These are phyloP conservation scores for Anethum foeniculum DNA, from an alignment of 140 eudicot species.

Conservation along the genomic window DNA sequence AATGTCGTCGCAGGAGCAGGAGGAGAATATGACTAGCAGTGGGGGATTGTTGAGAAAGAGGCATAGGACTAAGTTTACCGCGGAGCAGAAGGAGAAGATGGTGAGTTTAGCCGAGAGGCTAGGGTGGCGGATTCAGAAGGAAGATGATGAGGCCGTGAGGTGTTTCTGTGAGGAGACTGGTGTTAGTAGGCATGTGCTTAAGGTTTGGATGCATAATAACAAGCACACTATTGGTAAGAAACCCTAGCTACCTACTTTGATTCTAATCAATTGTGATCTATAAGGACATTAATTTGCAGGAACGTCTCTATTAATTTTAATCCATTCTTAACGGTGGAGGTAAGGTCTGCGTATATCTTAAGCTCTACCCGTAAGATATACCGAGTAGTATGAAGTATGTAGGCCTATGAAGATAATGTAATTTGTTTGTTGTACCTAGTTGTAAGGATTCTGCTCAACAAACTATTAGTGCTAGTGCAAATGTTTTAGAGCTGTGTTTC, in stretches of 20 bases:
- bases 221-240: conserved; percentile 65
- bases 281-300: neutral
- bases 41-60: conserved; percentile 26
- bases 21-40: conserved; percentile 24
- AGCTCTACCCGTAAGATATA: neutral
- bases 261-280: neutral
- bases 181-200: conserved; percentile 46
- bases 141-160: conserved; percentile 38
- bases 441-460: neutral
- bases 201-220: conserved; percentile 67
- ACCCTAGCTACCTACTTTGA: conserved; percentile 10
- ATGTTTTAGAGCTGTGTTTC: neutral
- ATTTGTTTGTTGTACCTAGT: neutral
- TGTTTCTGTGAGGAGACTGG: conserved; percentile 44
- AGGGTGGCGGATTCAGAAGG: conserved; percentile 49
- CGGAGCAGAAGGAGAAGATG: conserved; percentile 61
- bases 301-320: too few relatives aligned
- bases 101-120: conserved; percentile 35
- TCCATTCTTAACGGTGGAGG: neutral
- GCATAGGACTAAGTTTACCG: conserved; percentile 41
- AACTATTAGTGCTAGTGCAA: neutral
- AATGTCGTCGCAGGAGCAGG: conserved; percentile 11
- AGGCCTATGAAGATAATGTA: neutral
- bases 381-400: neutral
- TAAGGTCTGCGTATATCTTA: neutral